Evolutionary conservation across 257 asterid genomes (phyloP), one percentile per base, ranked within the genome.

Genomic region (Petunia axillaris): DNA sequence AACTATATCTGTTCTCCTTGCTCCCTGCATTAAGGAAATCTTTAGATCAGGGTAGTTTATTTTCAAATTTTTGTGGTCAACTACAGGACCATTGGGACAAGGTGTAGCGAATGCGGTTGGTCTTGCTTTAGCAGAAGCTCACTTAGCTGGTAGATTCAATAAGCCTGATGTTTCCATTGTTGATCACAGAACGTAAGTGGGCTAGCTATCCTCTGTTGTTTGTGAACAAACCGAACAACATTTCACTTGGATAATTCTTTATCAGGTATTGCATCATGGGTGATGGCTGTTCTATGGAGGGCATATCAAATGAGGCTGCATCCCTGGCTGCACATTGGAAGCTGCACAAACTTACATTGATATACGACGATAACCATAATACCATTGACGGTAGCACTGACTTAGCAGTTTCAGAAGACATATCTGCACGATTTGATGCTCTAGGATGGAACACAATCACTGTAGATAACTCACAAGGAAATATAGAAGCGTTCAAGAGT

Each of bases 21-120:
- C 60, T 52, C 57, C 57, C 11, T 52, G 57, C 14, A 52, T 52
- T 52, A 52, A 48, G 25, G 44, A 48, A 71, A 35, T 55, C 6
- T 71, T 25, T 25, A 25, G 25, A 71, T 25, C 35, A 71, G 60
- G 59, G 35, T 71, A 55, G 35, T 71, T 40, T 3, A 6, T 25
- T 66, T 71, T 1, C 36, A 36, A 48, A n/a, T 38, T 77, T 36
- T 79, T 66, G 35, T 53, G 9, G 8, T 57, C 10, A 6, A 57
- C 74, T 57, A 71, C 62, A 90, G 93, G 93, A 54, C 93, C 92
- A 11, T 89, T 90, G 66, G 93, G 93, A 74, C 93, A 88, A 87
- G 92, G 92, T 9, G 88, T 90, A 5, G 89, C 89, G 15, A 90
- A 90, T 81, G 93, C 93, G 3, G 93, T 90, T 53, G 93, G 93